Evolutionary conservation across 2,329 filamentous ascomycete species (phyloP), one percentile per base, ranked within the genome.

Genomic region (Mariannaea sp.): DNA sequence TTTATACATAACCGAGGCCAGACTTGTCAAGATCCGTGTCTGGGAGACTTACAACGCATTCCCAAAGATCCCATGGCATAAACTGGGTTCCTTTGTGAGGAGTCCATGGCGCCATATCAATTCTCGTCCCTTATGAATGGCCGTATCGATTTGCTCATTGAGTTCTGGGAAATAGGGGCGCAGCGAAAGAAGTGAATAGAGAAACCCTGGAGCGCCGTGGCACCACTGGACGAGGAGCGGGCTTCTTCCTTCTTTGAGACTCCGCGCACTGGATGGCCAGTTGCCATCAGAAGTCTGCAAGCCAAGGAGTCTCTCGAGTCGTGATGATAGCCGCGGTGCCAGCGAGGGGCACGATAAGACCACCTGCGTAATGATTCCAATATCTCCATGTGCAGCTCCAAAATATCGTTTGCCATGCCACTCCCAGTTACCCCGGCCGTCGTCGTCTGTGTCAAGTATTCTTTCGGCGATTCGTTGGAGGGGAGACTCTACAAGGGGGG

Each of bases 341-440:
- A 81, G 76, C 5, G 73, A 70, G 1, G 83, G 80, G 49, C 80
- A 77, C 2, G 84, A 83, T 17, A 81, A 73, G 2, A 88, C 78
- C 12, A 89, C 73, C 68, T 90, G 87, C n/a, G 82, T 85, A 50
- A 90, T 78, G 67, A 88, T 89, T 4, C 87, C 85, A 20, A 89
- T 81, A 10, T 82, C 79, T 7, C 88, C 88, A 64, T 90, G 86
- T 0, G 80, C 82, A 5, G 86, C 83, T 1, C 87, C 88, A 29
- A 88, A 74, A 63, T 88, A 88, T 14, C 73, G 66, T 60, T 82
- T 83, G 12, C 79, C 81, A 54, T 83, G 80, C 82, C 84, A 89
- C 57, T 77, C 79, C 87, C 87, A 90, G 1, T 71, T 68, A 5
- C 67, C 70, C 32, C 70, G 68, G 5, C 67, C 71, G n/a, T 76